These are phyloP conservation scores for Metarhizium brunneum DNA, from an alignment of 2,329 filamentous ascomycete genomes.

Conservation along the genomic window DNA sequence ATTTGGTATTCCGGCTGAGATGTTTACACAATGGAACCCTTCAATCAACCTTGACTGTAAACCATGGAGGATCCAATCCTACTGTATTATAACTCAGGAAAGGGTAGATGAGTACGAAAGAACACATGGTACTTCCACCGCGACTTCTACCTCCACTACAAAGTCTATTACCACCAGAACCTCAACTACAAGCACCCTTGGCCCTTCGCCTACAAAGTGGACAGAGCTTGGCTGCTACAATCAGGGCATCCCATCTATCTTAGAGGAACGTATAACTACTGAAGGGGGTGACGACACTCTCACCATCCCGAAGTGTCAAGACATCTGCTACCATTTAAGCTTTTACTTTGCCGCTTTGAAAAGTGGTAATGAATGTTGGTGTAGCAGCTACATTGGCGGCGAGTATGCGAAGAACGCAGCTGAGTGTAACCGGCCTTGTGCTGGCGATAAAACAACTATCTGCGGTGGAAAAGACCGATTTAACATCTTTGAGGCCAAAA, in stretches of 20 bases:
- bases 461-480: background rate
- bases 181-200: background rate
- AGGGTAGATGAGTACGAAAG: background rate
- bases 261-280: background rate
- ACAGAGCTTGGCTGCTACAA: background rate
- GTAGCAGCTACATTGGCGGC: background rate
- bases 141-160: background rate
- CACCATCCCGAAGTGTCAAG: background rate
- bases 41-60: slow-evolving; percentile 1
- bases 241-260: background rate
- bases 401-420: background rate
- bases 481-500: background rate
- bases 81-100: background rate
- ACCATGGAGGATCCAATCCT: background rate
- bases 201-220: background rate
- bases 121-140: background rate
- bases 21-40: background rate
- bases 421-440: background rate
- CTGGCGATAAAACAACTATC: background rate
- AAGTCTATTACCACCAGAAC: background rate
- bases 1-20: background rate
- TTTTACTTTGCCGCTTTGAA: background rate
- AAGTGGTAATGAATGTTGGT: background rate
- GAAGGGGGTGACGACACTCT: background rate
- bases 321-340: background rate